Evolutionary conservation across 2,329 filamentous ascomycete species (phyloP).

Genomic region (Aspergillus texensis): DNA sequence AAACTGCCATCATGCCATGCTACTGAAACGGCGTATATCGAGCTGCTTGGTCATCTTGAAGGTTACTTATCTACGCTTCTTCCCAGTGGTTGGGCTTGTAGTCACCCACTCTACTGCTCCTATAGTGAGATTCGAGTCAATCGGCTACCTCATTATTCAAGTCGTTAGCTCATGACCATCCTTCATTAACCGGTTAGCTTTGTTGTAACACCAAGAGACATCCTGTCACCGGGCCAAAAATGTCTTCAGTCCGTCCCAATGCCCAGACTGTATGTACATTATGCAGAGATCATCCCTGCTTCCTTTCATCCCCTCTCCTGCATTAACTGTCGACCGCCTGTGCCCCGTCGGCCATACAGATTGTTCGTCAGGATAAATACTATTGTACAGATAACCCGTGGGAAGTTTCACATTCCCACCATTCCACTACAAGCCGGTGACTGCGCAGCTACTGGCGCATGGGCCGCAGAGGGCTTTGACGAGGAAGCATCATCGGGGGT

Average conservation of each 20-base stretch:
- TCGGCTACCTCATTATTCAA: neutral
- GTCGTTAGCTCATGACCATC: conserved; percentile 8
- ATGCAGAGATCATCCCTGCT: conserved; percentile 8
- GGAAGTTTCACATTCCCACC: conserved; percentile 9
- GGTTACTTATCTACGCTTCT: neutral
- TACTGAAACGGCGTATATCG: no score
- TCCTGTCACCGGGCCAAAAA: conserved; percentile 14
- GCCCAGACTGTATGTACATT: conserved; percentile 24
- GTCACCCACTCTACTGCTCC: neutral
- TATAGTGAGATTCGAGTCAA: neutral
- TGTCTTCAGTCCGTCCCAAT: conserved; percentile 9
- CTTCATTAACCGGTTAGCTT: conserved; percentile 25
- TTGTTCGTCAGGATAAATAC: conserved; percentile 14
- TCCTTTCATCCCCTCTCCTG: conserved; percentile 6
- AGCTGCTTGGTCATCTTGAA: neutral
- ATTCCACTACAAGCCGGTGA: neutral
- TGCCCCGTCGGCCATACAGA: conserved; percentile 5
- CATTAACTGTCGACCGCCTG: conserved; percentile 6
- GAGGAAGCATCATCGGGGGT: conserved; percentile 69
- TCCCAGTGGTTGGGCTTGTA: neutral
- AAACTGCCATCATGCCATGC: no score
- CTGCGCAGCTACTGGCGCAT: conserved; percentile 33
- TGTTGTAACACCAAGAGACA: conserved; percentile 19
- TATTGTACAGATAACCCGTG: conserved; percentile 36
- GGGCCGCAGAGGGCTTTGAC: conserved; percentile 40